These are phyloP conservation scores for Pelagomonas calceolata DNA, from an alignment of 108 stramenopile species.

Conservation along the genomic window DNA sequence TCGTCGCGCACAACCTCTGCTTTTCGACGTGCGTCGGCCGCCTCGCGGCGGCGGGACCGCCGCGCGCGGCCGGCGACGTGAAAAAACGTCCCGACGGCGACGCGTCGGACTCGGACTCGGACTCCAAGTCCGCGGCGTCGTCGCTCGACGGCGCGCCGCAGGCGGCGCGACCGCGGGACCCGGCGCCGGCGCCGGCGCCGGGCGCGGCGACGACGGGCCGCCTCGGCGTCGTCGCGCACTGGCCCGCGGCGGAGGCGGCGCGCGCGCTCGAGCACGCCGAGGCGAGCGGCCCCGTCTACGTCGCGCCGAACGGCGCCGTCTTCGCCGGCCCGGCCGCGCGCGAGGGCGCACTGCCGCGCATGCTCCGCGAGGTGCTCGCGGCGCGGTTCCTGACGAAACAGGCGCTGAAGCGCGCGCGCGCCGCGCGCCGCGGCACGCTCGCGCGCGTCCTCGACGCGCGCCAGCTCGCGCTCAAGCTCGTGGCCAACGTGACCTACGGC, in stretches of 20 bases:
- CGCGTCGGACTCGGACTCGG: too few species aligned
- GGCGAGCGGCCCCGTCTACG: conserved; percentile 29
- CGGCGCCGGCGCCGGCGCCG: too few species aligned
- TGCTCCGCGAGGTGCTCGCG: conserved; percentile 87
- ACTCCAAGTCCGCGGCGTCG: too few species aligned
- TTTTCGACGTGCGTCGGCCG: conserved; percentile 78
- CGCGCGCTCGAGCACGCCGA: too few species aligned
- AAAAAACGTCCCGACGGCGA: background rate
- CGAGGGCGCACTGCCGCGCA: conserved; percentile 85
- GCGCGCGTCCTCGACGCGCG: conserved; percentile 83
- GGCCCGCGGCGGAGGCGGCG: too few species aligned
- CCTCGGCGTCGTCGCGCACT: too few species aligned
- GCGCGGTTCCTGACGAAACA: conserved; percentile 90
- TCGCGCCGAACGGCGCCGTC: conserved; percentile 75
- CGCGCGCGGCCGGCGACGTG: background rate
- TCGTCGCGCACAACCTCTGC: conserved; percentile 96
- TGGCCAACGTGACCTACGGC: conserved; percentile 95
- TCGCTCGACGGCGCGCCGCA: too few species aligned
- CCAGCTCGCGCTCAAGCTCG: conserved; percentile 94
- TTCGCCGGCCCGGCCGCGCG: conserved; percentile 70
- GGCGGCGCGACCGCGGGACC: too few species aligned
- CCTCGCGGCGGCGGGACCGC: background rate
- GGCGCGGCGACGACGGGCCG: too few species aligned
- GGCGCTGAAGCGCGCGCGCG: conserved; percentile 64
- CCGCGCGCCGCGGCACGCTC: conserved; percentile 40